Conservation (phyloP, 1,284 basidiomycete genomes). For the Cystobasidium slooffiae region DNA sequence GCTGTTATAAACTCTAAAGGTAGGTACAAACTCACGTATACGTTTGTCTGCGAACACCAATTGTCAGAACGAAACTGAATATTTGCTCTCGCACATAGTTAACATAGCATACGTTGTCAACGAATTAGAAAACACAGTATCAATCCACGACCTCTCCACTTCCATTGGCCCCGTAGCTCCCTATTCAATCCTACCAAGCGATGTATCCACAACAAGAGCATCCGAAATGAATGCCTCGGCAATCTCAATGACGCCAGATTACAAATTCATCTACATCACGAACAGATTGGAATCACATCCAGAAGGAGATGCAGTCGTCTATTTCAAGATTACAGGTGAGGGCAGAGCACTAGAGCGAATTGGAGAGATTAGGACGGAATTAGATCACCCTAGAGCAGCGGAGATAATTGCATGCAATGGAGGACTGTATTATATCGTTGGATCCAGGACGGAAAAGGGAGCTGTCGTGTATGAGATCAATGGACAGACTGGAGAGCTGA, state of each 20-base stretch:
- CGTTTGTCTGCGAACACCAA: background rate
- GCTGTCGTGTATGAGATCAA: conserved; percentile 30
- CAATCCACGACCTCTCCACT: conserved; percentile 5
- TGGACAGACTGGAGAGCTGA: conserved; percentile 3
- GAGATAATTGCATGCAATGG: conserved; percentile 24
- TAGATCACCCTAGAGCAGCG: conserved; percentile 37
- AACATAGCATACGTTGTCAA: conserved; percentile 22
- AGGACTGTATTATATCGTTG: conserved; percentile 23
- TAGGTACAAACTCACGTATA: background rate
- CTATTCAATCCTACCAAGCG: conserved; percentile 37
- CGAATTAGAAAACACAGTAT: conserved; percentile 8
- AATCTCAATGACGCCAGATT: conserved; percentile 28
- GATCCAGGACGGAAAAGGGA: conserved; percentile 38
- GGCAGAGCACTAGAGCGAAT: conserved; percentile 12
- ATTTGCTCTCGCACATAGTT: background rate
- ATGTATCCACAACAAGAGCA: background rate
- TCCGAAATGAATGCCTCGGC: conserved; percentile 31
- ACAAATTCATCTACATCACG: conserved; percentile 31
- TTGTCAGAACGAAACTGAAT: background rate
- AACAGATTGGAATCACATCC: conserved; percentile 34
- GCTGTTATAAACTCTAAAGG: conserved; percentile 32
- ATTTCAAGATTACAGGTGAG: conserved; percentile 27
- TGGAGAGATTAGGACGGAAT: conserved; percentile 32
- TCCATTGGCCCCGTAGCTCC: background rate
- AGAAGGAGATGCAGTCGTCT: conserved; percentile 36